Base-by-base conservation (phyloP, 2,329 filamentous ascomycete species). In the Diaporthe australafricana region DNA sequence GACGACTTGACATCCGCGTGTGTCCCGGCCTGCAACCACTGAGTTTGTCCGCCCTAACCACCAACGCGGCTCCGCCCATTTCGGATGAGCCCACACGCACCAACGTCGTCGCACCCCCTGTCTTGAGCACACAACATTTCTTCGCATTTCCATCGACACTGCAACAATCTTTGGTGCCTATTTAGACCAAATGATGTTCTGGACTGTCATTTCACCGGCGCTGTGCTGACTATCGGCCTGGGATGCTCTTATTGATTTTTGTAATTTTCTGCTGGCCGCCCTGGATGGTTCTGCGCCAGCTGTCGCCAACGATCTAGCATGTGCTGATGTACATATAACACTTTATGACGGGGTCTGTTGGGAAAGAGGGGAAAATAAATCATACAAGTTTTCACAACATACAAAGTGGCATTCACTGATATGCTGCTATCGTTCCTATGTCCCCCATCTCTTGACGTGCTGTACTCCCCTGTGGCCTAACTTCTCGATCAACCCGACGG, bases 301-400 rank as follows among this genome's bases (percentile, higher is more conserved):
- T 50, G 60, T 65, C 60, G 60, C 45, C 45, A 20, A 65, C 60
- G 60, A 65, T 63, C 57, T 63, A 65, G 27, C 60, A 65, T 50
- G 60, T 65, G 60, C 60, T 65, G 45, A 65, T 50, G 45, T 63
- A 48, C 50, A 65, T 65, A 65, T 42, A 16, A 63, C 22, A 50
- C 38, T 65, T 38, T 30, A 35, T 11, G 60, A 63, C 9, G 17
- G 14, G 42, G 5, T 27, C 27, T 25, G 42, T 32, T 8, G 12
- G 27, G 38, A 42, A 42, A 1, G 17, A 30, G 25, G 5, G 20
- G 42, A 42, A 25, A 63, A 48, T 35, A 5, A 48, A 48, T 63
- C 27, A 48, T 17, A 63, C 9, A 17, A 22, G 0, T 14, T 12
- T 22, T 63, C 5, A 63, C 9, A 32, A 47, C 20, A 48, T 16